Evolutionary conservation across 2,329 filamentous ascomycete genomes (phyloP), one percentile per base, ranked within the genome.

Genomic region (Monosporascus cannonballus): DNA sequence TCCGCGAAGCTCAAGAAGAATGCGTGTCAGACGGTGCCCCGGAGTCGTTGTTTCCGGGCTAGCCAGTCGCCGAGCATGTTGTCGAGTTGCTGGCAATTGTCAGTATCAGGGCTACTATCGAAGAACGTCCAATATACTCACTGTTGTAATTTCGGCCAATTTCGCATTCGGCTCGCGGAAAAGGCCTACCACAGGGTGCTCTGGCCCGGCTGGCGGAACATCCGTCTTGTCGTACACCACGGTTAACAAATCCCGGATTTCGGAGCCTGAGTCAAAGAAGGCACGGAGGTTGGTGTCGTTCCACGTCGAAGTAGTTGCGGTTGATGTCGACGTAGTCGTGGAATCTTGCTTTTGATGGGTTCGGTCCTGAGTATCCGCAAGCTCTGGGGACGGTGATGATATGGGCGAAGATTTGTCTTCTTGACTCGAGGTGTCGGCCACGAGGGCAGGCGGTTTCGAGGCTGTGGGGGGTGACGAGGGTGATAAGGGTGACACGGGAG

Each of bases 141-240:
- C 84, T 54, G 79, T 87, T 54, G 90, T 93, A 71, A 99, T 92
- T 67, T 94, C 90, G 50, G 87, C 86, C 65, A 97, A 72, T 65
- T 87, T 87, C 60, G 87, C 89, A 65, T 90, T 92, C 71, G 96
- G 90, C 66, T 96, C 89, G 48, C 84, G 85, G 74, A 95, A 97
- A 51, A 97, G 74, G 15, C 84, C 83, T 49, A 88, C 90, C 45
- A 96, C 78, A 0, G 93, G 93, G 68, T 97, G 92, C 53, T 96
- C 90, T n/a, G 82, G 80, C 1, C 87, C 83, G 7, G 87, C 89
- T 18, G 90, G 88, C 42, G 84, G 80, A 17, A 95, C 85, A 54
- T 92, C 89, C 15, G 85, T 88, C 68, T 92, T 96, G 71, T 97
- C 92, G 66, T 96, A 92, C 27, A 99, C 90, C 55, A 99, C 88